These are phyloP conservation scores for Solanum corneliomulleri DNA, from an alignment of 257 asterid genomes.

Conservation along the genomic window DNA sequence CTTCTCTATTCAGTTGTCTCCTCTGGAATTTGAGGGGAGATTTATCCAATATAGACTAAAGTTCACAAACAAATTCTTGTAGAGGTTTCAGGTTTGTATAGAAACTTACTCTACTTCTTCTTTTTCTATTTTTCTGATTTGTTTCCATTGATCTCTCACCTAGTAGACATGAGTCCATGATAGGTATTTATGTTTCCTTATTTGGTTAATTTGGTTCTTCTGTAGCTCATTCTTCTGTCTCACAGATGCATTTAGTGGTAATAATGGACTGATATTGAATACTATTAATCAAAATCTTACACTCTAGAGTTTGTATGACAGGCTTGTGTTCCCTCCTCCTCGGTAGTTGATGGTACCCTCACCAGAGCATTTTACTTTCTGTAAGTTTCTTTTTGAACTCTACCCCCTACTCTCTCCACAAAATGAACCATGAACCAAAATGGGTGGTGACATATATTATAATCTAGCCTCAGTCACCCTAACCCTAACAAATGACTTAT, in stretches of 20 bases:
- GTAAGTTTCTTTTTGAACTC: constrained; percentile 19
- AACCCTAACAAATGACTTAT: neutral
- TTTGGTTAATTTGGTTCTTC: constrained; percentile 8
- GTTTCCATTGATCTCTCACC: neutral
- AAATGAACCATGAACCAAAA: neutral
- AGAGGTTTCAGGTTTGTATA: neutral
- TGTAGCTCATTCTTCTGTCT: neutral
- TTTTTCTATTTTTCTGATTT: neutral
- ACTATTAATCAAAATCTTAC: constrained; percentile 10
- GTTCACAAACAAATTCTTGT: neutral
- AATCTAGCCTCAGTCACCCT: neutral
- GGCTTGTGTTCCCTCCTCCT: constrained; percentile 30
- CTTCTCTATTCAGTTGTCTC: neutral
- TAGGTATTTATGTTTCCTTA: neutral
- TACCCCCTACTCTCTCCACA: neutral
- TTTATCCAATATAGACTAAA: neutral
- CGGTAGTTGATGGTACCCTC: constrained; percentile 15
- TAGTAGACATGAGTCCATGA: neutral
- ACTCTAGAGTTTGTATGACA: constrained; percentile 43
- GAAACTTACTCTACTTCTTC: neutral
- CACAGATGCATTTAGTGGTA: constrained; percentile 1
- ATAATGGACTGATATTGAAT: neutral
- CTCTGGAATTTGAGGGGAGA: neutral
- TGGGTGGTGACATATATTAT: neutral
- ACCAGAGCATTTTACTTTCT: constrained; percentile 8